A percentile compares a stretch with the other conserved stretches of the same genome.
Evolutionary conservation across 2,329 filamentous ascomycete species (phyloP).

Genomic region (Didymella keratinophila): DNA sequence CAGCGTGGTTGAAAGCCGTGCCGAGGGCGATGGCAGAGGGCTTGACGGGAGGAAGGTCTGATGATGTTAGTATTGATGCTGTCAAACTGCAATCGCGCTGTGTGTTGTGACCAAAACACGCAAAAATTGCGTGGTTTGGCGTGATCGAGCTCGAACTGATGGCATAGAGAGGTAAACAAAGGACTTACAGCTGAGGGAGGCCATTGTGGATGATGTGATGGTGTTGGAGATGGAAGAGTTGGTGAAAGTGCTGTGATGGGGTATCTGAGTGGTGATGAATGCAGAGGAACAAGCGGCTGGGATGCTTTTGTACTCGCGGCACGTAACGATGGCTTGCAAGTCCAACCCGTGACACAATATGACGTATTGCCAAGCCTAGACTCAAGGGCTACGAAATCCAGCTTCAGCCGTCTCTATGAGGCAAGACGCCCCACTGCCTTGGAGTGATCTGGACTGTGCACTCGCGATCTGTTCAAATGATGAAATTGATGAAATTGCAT

Average conservation of each 20-base stretch:
- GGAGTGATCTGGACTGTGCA: conserved; percentile 28
- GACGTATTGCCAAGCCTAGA: conserved; percentile 42
- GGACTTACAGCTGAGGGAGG: conserved; percentile 66
- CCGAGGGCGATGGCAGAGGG: conserved; percentile 97
- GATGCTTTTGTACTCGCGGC: conserved; percentile 44
- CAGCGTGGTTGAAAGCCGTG: conserved; percentile 92
- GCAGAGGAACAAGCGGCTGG: conserved; percentile 36
- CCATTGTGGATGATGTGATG: conserved; percentile 57
- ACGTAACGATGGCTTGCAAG: conserved; percentile 35
- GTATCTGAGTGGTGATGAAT: conserved; percentile 26
- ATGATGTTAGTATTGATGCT: conserved; percentile 27
- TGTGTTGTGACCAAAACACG: conserved; percentile 9
- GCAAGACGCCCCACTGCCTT: conserved; percentile 25
- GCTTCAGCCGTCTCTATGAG: conserved; percentile 30
- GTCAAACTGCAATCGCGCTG: conserved; percentile 7
- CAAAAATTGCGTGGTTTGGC: conserved; percentile 22
- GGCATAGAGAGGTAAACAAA: neutral
- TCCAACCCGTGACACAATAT: conserved; percentile 32
- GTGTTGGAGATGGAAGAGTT: conserved; percentile 26
- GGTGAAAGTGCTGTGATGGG: conserved; percentile 20
- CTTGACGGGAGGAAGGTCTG: conserved; percentile 85
- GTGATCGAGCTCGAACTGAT: neutral
- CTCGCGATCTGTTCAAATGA: conserved; percentile 21
- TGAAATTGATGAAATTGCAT: conserved; percentile 25
- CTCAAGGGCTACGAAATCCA: conserved; percentile 28